Conservation (phyloP, 2,329 filamentous ascomycete genomes). For the Dothideomycetes sp. region DNA sequence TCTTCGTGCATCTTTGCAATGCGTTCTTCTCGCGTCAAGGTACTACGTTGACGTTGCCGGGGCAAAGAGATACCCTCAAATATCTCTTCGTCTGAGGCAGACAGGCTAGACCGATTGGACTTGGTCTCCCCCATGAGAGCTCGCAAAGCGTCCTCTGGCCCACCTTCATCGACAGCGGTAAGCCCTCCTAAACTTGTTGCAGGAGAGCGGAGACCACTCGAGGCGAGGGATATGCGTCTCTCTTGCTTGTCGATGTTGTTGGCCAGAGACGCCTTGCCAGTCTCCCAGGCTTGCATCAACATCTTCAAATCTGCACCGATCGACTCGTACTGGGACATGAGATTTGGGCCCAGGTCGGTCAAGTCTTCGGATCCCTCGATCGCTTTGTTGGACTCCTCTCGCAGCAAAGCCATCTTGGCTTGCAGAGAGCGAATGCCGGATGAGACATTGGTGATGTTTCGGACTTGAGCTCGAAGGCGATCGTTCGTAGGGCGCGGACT, state of each 20-base stretch:
- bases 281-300: constrained; percentile 38
- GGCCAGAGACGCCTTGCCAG: constrained; percentile 69
- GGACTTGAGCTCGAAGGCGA: constrained; percentile 73
- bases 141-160: constrained; percentile 58
- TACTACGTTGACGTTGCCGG: constrained; percentile 52
- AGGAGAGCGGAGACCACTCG: constrained; percentile 37
- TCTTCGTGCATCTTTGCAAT: constrained; percentile 84
- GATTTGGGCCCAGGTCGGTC: constrained; percentile 59
- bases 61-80: constrained; percentile 84
- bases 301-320: constrained; percentile 75
- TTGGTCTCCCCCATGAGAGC: constrained; percentile 62
- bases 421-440: constrained; percentile 85
- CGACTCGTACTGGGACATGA: constrained; percentile 87
- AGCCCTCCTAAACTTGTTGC: constrained; percentile 53
- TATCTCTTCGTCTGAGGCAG: constrained; percentile 54
- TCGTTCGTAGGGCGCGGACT: constrained; percentile 54
- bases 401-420: constrained; percentile 83
- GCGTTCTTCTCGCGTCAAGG: constrained; percentile 74
- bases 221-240: constrained; percentile 42
- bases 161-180: constrained; percentile 39
- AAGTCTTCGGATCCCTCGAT: constrained; percentile 55
- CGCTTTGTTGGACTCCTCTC: constrained; percentile 75
- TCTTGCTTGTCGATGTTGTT: constrained; percentile 74
- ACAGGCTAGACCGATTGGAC: constrained; percentile 35
- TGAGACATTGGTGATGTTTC: constrained; percentile 78